Conservation (phyloP, 345 rosid species). For the Hibiscus trionum region DNA sequence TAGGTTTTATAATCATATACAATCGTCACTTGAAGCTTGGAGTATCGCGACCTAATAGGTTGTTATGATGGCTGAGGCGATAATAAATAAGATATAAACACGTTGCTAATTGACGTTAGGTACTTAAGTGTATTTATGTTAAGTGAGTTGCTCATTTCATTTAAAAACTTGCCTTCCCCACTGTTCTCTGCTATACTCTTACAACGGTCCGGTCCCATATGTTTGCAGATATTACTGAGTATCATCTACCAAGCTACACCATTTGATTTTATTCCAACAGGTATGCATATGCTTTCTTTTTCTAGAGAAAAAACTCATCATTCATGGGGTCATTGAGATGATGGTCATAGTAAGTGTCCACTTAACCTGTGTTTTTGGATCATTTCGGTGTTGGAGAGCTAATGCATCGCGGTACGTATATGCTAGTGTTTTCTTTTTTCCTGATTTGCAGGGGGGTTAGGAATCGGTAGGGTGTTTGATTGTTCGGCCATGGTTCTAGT, state of each 20-base stretch:
- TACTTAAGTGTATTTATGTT: not conserved
- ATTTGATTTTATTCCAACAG: conserved; percentile 63
- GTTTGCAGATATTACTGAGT: conserved; percentile 56
- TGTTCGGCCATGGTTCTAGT: conserved; percentile 43
- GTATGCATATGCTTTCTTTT: conserved; percentile 26
- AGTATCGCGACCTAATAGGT: not conserved
- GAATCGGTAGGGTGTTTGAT: conserved; percentile 53
- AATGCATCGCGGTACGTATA: not conserved
- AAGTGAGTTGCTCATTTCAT: not conserved
- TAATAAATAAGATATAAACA: not conserved
- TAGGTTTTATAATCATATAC: not conserved
- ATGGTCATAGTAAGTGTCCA: not conserved
- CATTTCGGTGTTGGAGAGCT: not conserved
- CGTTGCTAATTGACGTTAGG: not conserved
- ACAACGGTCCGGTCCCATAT: not conserved
- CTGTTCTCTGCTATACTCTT: not conserved
- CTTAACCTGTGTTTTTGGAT: no score
- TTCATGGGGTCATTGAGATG: not conserved
- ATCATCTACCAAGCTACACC: conserved; percentile 55
- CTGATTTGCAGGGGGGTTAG: conserved; percentile 26
- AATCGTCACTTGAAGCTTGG: not conserved
- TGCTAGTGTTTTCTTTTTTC: not conserved
- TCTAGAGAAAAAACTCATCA: not conserved
- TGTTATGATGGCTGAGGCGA: not conserved
- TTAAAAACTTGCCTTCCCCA: not conserved